phyloP scores from a whole-genome alignment of 768 basidiomycete genomes.

The Mycena filopes region DNA sequence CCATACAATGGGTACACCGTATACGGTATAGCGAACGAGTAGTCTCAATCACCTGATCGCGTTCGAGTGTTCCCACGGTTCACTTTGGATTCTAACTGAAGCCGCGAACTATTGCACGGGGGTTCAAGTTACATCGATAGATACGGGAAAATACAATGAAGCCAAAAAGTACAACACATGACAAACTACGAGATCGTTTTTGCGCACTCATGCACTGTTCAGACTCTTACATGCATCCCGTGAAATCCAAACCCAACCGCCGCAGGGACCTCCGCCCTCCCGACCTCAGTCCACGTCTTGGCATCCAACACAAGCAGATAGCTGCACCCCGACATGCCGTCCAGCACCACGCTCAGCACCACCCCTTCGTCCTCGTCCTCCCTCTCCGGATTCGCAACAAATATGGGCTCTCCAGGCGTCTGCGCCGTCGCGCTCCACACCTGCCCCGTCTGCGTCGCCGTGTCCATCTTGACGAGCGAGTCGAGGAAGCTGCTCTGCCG shows the following conservation, averaged over 20 bases:
- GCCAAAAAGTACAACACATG: too few relatives aligned
- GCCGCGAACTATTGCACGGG: too few relatives aligned
- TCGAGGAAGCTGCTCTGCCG: constrained; percentile 46
- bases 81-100: too few relatives aligned
- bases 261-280: constrained; percentile 46
- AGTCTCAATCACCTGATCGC: too few relatives aligned
- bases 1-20: too few relatives aligned
- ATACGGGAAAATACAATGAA: too few relatives aligned
- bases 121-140: too few relatives aligned
- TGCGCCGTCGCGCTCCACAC: constrained; percentile 43
- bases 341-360: constrained; percentile 49
- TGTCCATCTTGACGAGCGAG: constrained; percentile 49
- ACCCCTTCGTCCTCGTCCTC: constrained; percentile 49
- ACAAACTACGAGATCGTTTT: too few relatives aligned
- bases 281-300: constrained; percentile 47
- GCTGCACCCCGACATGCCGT: constrained; percentile 43
- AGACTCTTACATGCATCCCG: constrained; percentile 31
- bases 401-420: constrained; percentile 50
- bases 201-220: too few relatives aligned
- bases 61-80: too few relatives aligned
- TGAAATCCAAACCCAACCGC: constrained; percentile 50
- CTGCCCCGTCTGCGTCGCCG: constrained; percentile 27
- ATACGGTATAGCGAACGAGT: too few relatives aligned
- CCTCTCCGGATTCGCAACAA: constrained; percentile 43
- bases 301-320: constrained; percentile 50